Evolutionary conservation across 306 rosid genomes (phyloP).

Genomic region (Comarum palustre): DNA sequence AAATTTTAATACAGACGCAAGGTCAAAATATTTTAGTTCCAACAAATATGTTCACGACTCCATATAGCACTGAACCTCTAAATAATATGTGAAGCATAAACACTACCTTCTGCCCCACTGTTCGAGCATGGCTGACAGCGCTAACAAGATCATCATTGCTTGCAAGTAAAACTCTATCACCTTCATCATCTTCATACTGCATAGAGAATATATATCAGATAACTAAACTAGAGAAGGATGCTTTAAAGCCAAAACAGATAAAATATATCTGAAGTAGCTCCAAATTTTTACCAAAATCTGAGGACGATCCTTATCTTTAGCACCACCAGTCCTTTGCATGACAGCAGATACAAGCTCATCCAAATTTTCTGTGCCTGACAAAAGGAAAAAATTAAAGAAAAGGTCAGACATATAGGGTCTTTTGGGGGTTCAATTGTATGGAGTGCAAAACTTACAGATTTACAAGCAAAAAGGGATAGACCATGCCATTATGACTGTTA

Average conservation of each 20-base stretch:
- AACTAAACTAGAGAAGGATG: neutral
- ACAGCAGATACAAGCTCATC: constrained; percentile 66
- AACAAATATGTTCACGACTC: neutral
- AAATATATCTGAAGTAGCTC: constrained; percentile 14
- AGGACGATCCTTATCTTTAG: constrained; percentile 45
- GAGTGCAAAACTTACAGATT: neutral
- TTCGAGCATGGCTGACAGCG: constrained; percentile 74
- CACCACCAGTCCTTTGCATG: constrained; percentile 57
- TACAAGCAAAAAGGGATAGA: neutral
- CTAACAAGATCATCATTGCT: constrained; percentile 62
- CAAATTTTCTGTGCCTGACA: constrained; percentile 57
- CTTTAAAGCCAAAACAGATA: constrained; percentile 18
- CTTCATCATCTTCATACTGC: constrained; percentile 96
- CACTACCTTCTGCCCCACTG: constrained; percentile 66
- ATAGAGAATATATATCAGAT: neutral
- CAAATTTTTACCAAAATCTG: constrained; percentile 55
- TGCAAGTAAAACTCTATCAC: constrained; percentile 76
- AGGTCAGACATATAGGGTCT: constrained; percentile 15
- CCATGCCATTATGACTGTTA: neutral
- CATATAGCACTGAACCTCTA: neutral
- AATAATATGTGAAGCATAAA: constrained; percentile 13
- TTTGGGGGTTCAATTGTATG: neutral
- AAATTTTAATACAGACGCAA: too few species aligned
- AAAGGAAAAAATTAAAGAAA: neutral
- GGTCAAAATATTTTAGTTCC: too few species aligned